phyloP scores from a whole-genome alignment of 306 rosid genomes.

The Boehmeria nivea region DNA sequence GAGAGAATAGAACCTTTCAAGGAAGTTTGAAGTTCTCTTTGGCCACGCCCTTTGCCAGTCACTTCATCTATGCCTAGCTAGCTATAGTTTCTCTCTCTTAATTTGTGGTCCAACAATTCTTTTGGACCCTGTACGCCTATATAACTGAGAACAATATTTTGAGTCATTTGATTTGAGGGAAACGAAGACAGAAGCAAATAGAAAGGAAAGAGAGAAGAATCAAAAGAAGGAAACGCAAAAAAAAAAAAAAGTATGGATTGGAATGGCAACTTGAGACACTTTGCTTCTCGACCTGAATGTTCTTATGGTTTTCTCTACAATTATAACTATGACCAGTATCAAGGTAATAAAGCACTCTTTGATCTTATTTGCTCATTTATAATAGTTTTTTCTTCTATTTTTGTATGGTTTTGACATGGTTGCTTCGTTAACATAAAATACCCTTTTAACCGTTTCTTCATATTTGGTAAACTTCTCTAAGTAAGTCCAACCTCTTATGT shows the following conservation, averaged over 20 bases:
- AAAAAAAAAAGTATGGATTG: conserved; percentile 54
- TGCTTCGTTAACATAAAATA: no score
- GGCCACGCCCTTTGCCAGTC: conserved; percentile 31
- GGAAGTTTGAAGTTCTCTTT: not conserved
- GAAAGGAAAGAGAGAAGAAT: conserved; percentile 12
- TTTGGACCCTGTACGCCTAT: conserved; percentile 24
- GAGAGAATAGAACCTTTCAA: conserved; percentile 27
- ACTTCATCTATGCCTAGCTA: conserved; percentile 18
- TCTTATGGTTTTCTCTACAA: conserved; percentile 71
- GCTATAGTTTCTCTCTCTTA: conserved; percentile 7
- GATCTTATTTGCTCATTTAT: conserved; percentile 1
- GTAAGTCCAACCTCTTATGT: no score
- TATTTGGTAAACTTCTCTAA: no score
- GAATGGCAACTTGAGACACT: conserved; percentile 58
- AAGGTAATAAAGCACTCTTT: conserved; percentile 39
- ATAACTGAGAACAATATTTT: conserved; percentile 25
- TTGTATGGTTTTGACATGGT: not conserved
- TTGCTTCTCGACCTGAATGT: conserved; percentile 55
- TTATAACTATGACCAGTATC: conserved; percentile 49
- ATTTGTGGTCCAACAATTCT: conserved; percentile 48
- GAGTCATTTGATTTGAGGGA: conserved; percentile 22
- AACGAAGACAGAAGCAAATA: conserved; percentile 1
- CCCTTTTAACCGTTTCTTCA: no score
- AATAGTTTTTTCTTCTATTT: not conserved
- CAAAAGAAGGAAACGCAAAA: conserved; percentile 26